Percentiles rank a stretch among this genome's conserved stretches.
Conservation (phyloP, 2,329 filamentous ascomycete genomes). For the Neonectria hederae region DNA sequence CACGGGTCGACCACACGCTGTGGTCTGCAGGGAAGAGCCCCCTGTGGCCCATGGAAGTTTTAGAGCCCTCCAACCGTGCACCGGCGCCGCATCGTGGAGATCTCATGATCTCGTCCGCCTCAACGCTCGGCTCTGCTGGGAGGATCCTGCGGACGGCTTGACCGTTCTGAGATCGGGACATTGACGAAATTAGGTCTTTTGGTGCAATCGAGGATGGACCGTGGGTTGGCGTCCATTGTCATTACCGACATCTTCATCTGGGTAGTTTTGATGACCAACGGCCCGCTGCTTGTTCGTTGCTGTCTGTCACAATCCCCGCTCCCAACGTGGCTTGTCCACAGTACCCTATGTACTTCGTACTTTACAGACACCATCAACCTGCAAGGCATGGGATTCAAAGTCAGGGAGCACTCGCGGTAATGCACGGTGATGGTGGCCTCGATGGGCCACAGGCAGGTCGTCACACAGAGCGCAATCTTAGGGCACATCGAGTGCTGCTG, state of each 20-base stretch:
- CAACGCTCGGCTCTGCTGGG: conserved; percentile 27
- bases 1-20: conserved; percentile 5
- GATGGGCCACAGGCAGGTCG: conserved; percentile 2
- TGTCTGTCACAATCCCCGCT: conserved; percentile 1
- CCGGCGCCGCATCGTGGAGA: conserved; percentile 41
- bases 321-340: conserved; percentile 1
- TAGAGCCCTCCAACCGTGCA: conserved; percentile 35
- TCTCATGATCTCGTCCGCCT: conserved; percentile 38
- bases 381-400: conserved; percentile 5
- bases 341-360: neutral
- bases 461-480: conserved; percentile 16
- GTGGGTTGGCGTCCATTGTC: conserved; percentile 18
- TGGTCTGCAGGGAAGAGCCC: conserved; percentile 22
- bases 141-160: conserved; percentile 24
- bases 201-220: conserved; percentile 19
- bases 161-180: conserved; percentile 35
- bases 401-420: conserved; percentile 12
- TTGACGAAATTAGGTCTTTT: conserved; percentile 34
- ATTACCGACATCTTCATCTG: conserved; percentile 11
- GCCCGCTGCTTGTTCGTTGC: conserved; percentile 18
- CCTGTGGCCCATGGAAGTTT: conserved; percentile 21
- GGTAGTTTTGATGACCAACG: conserved; percentile 25
- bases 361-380: neutral
- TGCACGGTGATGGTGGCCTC: conserved; percentile 5
- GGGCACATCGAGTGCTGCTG: conserved; percentile 14